Base-by-base conservation (phyloP, 2,329 filamentous ascomycete species). In the Apiospora rasikravindrae region DNA sequence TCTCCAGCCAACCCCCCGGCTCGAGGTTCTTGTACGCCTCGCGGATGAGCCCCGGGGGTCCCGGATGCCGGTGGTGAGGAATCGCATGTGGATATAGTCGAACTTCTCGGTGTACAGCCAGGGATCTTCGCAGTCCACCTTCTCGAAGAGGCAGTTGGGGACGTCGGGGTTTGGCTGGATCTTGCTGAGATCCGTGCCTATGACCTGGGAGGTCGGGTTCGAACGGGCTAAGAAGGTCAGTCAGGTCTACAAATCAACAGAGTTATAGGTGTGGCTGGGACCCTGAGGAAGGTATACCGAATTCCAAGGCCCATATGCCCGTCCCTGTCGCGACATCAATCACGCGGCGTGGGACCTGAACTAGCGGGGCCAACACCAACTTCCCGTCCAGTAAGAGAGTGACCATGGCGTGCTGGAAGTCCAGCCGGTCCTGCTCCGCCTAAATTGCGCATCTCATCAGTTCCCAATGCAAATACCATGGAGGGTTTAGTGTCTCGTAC, bases 1-100 rank as follows among this genome's bases (percentile, higher is more conserved):
- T 70, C 57, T 72, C 71, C 13, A 70, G 37, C 71, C 69, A 70
- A 16, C 71, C 69, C 2, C 69, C 71, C 6, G 68, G 68, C 26
- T 72, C 57, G 19, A 72, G 61, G 26, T 70, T 72, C 11, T 67
- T 16, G 37, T 68, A 70, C 11, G 68, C 71, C 44, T 70, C 40
- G n/a, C 61, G 47, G 57, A 72, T 68, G 5, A 72, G 68, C 5
- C 19, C 26, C 40, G 67, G 70, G 53, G 71, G 16, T 68, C 49
- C 3, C 40, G 53, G 26, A 72, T 70, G 16, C 68, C 67, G 19
- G 44, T 57, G 37, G 51, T 47, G 8, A 72, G 57, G 13, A 64
- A 57, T 5, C 68, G 71, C 14, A 67, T 42, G 40, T 70, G 71
- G 1, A 72, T 47, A 26, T 29, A 70, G 61, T 72, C 71, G 68